A percentile compares a stretch with the other conserved stretches of the same genome.
Conservation (phyloP, 2,329 filamentous ascomycete species). For the Chaetomiaceae sp. region DNA sequence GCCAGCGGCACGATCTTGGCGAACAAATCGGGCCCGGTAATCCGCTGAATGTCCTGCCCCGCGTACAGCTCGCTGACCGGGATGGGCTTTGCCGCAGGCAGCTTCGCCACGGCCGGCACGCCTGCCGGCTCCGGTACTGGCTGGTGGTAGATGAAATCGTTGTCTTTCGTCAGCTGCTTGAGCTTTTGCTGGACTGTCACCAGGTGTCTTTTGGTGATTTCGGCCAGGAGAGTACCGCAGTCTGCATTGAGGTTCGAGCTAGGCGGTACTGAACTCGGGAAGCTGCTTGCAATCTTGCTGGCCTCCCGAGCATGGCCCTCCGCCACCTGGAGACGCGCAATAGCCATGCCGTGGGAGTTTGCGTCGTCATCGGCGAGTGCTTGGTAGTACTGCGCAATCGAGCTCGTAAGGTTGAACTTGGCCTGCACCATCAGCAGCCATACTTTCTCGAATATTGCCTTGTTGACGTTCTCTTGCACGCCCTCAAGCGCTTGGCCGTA, state of each 20-base stretch:
- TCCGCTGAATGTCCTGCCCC: conserved; percentile 92
- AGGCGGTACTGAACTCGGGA: conserved; percentile 72
- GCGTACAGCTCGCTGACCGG: conserved; percentile 95
- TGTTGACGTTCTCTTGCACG: conserved; percentile 86
- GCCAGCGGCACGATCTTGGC: conserved; percentile 93
- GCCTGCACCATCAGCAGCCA: conserved; percentile 81
- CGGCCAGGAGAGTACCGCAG: conserved; percentile 66
- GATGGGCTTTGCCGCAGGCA: conserved; percentile 93
- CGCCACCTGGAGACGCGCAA: conserved; percentile 76
- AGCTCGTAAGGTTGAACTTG: conserved; percentile 78
- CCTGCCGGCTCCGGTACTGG: conserved; percentile 81
- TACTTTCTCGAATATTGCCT: conserved; percentile 87
- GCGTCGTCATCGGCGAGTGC: conserved; percentile 86
- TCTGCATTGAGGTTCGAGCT: conserved; percentile 82
- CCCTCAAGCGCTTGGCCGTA: conserved; percentile 87
- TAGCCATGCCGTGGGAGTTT: conserved; percentile 78
- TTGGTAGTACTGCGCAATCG: conserved; percentile 90
- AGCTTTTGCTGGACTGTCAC: conserved; percentile 78
- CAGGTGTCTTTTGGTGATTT: conserved; percentile 78
- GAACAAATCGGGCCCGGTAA: conserved; percentile 95
- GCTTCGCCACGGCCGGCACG: conserved; percentile 75
- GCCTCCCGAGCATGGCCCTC: conserved; percentile 77
- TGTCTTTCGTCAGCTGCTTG: conserved; percentile 75
- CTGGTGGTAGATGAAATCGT: conserved; percentile 98
- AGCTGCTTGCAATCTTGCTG: conserved; percentile 67